Evolutionary conservation across 768 basidiomycete species (phyloP), one percentile per base, ranked within the genome.

Genomic region (Calocybe cyanea): DNA sequence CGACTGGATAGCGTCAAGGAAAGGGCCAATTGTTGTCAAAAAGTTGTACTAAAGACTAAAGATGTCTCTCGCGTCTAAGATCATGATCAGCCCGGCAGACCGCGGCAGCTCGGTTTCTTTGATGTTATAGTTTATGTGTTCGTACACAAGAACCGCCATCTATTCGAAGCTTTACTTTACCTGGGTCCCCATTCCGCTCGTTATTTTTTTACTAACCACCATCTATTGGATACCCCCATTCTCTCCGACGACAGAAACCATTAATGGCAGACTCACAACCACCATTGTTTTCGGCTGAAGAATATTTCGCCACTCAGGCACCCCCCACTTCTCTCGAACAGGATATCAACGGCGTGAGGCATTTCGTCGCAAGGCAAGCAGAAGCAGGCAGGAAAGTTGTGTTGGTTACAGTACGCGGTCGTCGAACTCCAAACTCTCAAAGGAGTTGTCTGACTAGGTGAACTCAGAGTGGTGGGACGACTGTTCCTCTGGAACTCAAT

Each of bases 401-500:
- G 7, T 76, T 99, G 37, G 91, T 99, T 38, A 99, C 96, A 51
- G 94, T 97, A 62, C 66, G 88, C 67, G 18, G 38, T 38, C 44
- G 41, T 48, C 20, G n/a, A n/a, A n/a, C n/a, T n/a, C 21, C 24
- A 35, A 23, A 11, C 45, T 23, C 41, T 23, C 35, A n/a, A n/a
- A 28, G 25, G 11, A 15, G 24, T 7, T 43, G 40, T 33, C 41
- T 47, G 30, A 58, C 13, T 23, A n/a, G 23, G 17, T 49, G 36
- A 40, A 21, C 49, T 54, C 39, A 98, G 96, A 97, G 94, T 63
- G 96, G 95, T 45, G 95, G 96, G 49, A 99, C 96, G 14, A 98
- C 94, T 1, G 95, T 98, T 6, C 95, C 95, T 2, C 70, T 99
- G 48, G 96, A 99, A 73, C 88, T 93, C 73, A 98, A 98, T 61